These are phyloP conservation scores for Opeltia flavorubescens DNA, from an alignment of 495 filamentous ascomycete genomes.

Conservation along the genomic window DNA sequence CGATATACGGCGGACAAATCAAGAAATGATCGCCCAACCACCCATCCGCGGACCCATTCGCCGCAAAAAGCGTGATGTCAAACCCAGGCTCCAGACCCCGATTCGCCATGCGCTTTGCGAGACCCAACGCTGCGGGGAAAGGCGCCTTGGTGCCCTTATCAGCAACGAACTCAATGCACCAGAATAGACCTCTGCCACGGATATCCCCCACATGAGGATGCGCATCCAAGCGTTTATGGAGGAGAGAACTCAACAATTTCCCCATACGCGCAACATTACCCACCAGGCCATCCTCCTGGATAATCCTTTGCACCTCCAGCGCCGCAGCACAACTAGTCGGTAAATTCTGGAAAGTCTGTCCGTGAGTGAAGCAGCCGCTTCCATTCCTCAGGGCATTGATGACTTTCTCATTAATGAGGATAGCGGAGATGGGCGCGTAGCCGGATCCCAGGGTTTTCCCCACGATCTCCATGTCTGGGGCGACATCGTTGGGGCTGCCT, in stretches of 20 bases:
- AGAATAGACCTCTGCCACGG: constrained; percentile 49
- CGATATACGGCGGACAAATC: constrained; percentile 7
- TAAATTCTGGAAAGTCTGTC: constrained; percentile 39
- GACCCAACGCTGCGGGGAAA: constrained; percentile 17
- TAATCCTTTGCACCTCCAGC: constrained; percentile 44
- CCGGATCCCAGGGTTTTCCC: constrained; percentile 29
- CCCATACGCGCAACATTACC: constrained; percentile 39
- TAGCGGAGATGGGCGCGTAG: constrained; percentile 25
- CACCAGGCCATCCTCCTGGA: constrained; percentile 39
- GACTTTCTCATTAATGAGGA: constrained; percentile 22
- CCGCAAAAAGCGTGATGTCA: constrained; percentile 8
- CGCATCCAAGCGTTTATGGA: constrained; percentile 27
- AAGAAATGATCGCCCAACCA: constrained; percentile 10
- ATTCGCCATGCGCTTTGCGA: constrained; percentile 5
- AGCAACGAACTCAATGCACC: constrained; percentile 44
- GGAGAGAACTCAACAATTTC: constrained; percentile 27
- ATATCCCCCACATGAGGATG: constrained; percentile 51
- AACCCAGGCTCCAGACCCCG: constrained; percentile 7
- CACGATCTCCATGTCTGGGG: constrained; percentile 28
- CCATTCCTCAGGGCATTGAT: constrained; percentile 21
- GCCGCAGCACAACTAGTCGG: constrained; percentile 45
- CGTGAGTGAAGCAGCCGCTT: constrained; percentile 34
- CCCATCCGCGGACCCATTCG: constrained; percentile 7
- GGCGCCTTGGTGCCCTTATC: constrained; percentile 32
- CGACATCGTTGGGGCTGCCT: too few species aligned